Evolutionary conservation across 768 basidiomycete genomes (phyloP), one percentile per base, ranked within the genome.

Genomic region (Podaxis sp.): DNA sequence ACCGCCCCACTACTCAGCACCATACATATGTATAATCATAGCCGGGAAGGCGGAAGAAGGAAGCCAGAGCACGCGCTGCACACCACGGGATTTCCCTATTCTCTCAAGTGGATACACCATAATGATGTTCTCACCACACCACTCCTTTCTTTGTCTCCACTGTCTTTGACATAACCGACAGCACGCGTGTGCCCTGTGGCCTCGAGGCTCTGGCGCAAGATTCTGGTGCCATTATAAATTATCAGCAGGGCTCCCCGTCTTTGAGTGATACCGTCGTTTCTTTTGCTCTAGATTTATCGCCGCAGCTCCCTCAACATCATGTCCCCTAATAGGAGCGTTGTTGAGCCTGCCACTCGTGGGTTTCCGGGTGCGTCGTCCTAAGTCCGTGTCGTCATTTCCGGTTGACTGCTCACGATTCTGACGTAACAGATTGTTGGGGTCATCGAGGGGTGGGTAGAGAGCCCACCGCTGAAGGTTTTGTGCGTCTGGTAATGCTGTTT

Each of bases 361-460:
- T 48, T 79, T 22, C 77, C 77, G 60, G 76, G 76, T 75, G 65
- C 51, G 72, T 65, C 11, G 17, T 26, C 22, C 22, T 22, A 9
- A 5, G 12, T 44, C 5, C 4, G 13, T 17, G 33, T 3, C 44
- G 52, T 61, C 54, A 17, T 24, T 22, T 51, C 26, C 2, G 22
- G 26, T 51, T 51, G 49, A 9, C 13, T 24, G 12, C 26, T 51
- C 19, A 28, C 24, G 12, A 4, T 12, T 7, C 22, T 22, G 42
- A 51, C 49, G 26, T n/a, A 5, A 44, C 48, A 83, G 92, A 95
- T 70, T 96, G 95, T 73, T 96, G 77, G 80, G 76, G 78, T 62
- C 78, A 82, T 67, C 82, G 82, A 58, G 82, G 82, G 48, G 82
- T 82, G 71, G 68, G 76, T 73, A 33, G 22, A 13, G 11, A 22